Evolutionary conservation across 805 yeast genomes (phyloP), one percentile per base, ranked within the genome.

Genomic region (Pichia phayaonensis): DNA sequence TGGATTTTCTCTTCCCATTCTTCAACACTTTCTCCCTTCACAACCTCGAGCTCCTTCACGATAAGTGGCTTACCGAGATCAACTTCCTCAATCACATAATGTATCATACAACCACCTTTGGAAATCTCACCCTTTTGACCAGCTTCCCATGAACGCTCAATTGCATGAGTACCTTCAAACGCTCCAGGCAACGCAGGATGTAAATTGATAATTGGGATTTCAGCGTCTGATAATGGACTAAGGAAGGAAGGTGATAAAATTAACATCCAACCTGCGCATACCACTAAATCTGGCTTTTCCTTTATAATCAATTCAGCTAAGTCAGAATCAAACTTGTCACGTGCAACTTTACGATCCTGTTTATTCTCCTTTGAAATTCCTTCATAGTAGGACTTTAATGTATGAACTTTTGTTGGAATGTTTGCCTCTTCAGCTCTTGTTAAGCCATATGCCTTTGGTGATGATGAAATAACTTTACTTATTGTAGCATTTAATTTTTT

Each of bases 241-340:
- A 94, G 72, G 57, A 89, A 90, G 21, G 79, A 73, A 4, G 88
- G 82, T 1, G 97, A 86, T 53, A 94, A 73, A 52, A 94, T 94
- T 47, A 94, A 76, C 90, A 94, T 84, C 99, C 99, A 94, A 2
- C 99, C 99, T 5, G 99, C 99, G 70, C 99, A 94, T 7, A 94
- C 97, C 40, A 94, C 82, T 55, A 94, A 73, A 57, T 86, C 87
- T 5, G 98, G 98, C 56, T 75, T 75, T 48, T 79, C 74, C 1
- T 60, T 54, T 23, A 87, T 64, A 22, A 94, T 79, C 23, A 84
- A 61, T 45, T 77, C 70, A 11, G 96, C 92, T 42, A 94, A 74
- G 55, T 94, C 97, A 42, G 67, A 63, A 66, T 94, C 92, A 74
- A 88, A 94, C 51, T 70, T 64, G 40, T 77, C 77, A 60, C 99